A percentile compares a stretch with the other conserved stretches of the same genome.
Conservation (phyloP, 345 rosid species). For the Toxicodendron radicans region DNA sequence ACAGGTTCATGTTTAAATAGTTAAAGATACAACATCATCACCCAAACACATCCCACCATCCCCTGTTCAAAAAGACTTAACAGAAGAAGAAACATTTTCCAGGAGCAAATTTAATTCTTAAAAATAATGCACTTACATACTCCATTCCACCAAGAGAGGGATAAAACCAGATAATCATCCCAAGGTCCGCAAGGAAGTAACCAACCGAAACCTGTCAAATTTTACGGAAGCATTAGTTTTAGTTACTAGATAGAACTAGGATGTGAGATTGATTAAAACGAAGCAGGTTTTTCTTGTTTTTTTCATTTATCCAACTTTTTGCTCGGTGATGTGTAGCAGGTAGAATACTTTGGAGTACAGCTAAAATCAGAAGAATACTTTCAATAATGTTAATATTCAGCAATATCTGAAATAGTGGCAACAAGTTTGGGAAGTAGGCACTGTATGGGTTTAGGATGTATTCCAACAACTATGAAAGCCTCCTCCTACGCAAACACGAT, state of each 20-base stretch:
- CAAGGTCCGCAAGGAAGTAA: slow-evolving; percentile 77
- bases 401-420: background rate
- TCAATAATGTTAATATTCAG: background rate
- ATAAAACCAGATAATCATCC: slow-evolving; percentile 77
- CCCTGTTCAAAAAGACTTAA: background rate
- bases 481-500: no score
- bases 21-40: no score
- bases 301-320: background rate
- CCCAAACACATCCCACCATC: no score
- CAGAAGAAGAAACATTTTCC: background rate
- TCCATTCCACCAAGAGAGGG: slow-evolving; percentile 88
- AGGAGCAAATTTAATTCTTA: background rate
- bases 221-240: background rate
- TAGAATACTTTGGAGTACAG: no score
- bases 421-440: background rate
- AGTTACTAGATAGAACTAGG: background rate
- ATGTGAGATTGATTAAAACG: background rate
- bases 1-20: no score
- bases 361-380: background rate
- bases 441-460: no score
- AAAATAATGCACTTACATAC: slow-evolving; percentile 53
- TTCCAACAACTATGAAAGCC: no score
- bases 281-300: background rate
- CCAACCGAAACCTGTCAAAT: slow-evolving; percentile 79
- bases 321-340: background rate